These are phyloP conservation scores for Paramecium pentaurelia DNA, from an alignment of 73 alveolate species.

Conservation along the genomic window DNA sequence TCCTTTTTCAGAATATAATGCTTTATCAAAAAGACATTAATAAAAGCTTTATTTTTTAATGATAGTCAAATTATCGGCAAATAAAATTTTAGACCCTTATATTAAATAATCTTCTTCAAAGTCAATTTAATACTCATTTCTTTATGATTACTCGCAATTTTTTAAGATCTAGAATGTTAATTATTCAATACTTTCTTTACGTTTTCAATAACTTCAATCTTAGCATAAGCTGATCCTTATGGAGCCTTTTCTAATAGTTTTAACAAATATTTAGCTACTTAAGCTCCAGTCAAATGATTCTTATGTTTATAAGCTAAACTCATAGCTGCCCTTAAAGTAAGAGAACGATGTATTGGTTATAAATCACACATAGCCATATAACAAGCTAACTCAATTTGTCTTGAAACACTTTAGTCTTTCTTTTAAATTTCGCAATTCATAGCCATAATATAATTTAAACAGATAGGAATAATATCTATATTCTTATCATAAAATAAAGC, in stretches of 20 bases:
- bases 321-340: constrained; percentile 50
- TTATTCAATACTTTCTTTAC: background rate
- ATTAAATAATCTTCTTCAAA: constrained; percentile 43
- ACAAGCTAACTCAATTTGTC: constrained; percentile 46
- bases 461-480: background rate
- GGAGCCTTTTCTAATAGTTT: constrained; percentile 41
- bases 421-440: constrained; percentile 50
- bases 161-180: background rate
- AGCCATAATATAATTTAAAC: constrained; percentile 55
- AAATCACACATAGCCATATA: constrained; percentile 59
- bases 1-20: background rate
- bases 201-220: constrained; percentile 48
- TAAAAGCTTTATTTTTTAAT: background rate
- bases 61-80: background rate
- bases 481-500: background rate
- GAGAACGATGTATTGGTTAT: constrained; percentile 30
- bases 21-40: background rate
- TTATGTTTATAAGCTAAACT: constrained; percentile 55
- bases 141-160: constrained; percentile 18
- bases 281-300: constrained; percentile 27
- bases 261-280: background rate
- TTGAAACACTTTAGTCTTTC: background rate
- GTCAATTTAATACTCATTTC: background rate
- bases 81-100: background rate
- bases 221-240: background rate